Base-by-base conservation (phyloP, 129 eudicot genomes). In the Tanacetum coccineum region DNA sequence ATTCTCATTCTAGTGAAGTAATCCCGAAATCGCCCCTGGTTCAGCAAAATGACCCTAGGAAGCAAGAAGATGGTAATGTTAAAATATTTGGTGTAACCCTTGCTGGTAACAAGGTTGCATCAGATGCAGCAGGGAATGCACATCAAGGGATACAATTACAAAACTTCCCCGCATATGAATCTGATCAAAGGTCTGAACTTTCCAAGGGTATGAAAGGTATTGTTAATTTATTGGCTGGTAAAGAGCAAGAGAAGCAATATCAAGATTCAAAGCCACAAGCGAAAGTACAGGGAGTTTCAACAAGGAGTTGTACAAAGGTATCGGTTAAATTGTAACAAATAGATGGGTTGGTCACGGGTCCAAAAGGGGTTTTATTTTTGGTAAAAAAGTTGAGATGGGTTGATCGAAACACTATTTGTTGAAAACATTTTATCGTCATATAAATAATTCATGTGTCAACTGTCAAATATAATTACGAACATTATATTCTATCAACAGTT, bases 291-390 rank as follows among this genome's bases (percentile, higher is more conserved):
- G 78, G 85, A 64, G 80, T 81, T 78, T 85, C 87, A 15, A 56
- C 92, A 14, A 81, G 97, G 80, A 90, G 97, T 70, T 91, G 97
- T 70, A 91, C 93, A 3, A 91, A 91, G 97, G 97, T 87, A 47
- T 51, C 57, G 10, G 66, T 64, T 49, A 13, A 22, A 49, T 49
- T 49, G n/a, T 49, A 15, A 14, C 9, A 49, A 25, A 4, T 21
- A 44, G 44, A 14, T 25, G 40, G 44, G 44, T 25, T 26, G 20
- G 60, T 22, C 6, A 36, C 9, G 1, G 40, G 40, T 36, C 40
- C 5, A 36, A 36, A 36, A 5, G 36, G 36, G 40, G 25, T 22
- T 22, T 36, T 36, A 5, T 36, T 6, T 6, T 6, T 6, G 5
- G 9, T 6, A 36, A 36, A 36, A 36, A 36, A 36, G 40, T 6